Evolutionary conservation across 768 basidiomycete genomes (phyloP), one percentile per base, ranked within the genome.

Genomic region (Galerina sulciceps): DNA sequence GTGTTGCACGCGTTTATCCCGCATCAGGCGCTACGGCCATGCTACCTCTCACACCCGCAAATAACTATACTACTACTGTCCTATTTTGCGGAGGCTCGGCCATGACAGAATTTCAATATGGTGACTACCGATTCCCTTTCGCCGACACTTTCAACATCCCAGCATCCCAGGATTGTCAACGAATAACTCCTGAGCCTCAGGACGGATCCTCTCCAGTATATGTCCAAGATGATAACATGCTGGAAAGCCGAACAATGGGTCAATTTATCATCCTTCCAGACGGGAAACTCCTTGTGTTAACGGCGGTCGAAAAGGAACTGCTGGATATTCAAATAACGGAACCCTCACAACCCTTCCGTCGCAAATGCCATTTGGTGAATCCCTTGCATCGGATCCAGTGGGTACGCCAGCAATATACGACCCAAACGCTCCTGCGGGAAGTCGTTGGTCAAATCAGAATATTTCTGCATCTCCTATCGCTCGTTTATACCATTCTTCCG

Each of bases 71-170:
- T 0, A 92, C 90, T 0, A 93, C 93, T 0, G 70, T 97, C 43
- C 67, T 99, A 43, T 96, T 98, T 75, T 99, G 96, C 63, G 96
- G 96, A 49, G 96, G 96, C 23, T 84, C 85, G 9, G 81, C 90
- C 70, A 89, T 96, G 83, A 78, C 87, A 2, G 87, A 85, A 14
- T 77, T 79, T 8, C 78, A 77, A 44, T 96, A 87, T 77, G 93
- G 93, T 48, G 83, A 93, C 72, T 94, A 93, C 67, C 79, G 85
- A 2, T 84, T 75, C 70, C 90, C 93, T 6, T 81, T 77, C 60
- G 85, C 85, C 70, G 84, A 94, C 73, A 91, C 90, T 1, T 92
- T 85, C 85, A 74, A 81, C 1, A 81, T 85, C 62, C 88, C 88
- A 1, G 83, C 91, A 1, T 90, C 89, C 3, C 62, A 71, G 14